Evolutionary conservation across 352 stramenopile species (phyloP).

Genomic region (Phytophthora sp.): DNA sequence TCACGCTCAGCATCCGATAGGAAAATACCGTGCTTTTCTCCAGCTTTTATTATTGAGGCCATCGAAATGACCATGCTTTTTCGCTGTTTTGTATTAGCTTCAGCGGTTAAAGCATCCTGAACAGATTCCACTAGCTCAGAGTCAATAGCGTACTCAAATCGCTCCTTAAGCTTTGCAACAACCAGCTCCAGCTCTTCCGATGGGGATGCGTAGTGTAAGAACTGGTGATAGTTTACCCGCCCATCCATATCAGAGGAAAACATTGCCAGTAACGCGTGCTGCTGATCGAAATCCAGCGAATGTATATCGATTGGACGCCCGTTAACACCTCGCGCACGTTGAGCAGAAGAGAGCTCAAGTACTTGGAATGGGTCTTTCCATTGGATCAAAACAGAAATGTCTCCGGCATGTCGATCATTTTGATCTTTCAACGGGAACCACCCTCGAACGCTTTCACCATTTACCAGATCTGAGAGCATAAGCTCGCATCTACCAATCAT

Average conservation of each 20-base stretch:
- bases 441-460: constrained; percentile 71
- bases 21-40: constrained; percentile 44
- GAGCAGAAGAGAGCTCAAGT: constrained; percentile 49
- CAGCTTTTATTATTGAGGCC: constrained; percentile 1
- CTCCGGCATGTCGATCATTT: constrained; percentile 58
- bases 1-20: constrained; percentile 40
- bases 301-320: constrained; percentile 47
- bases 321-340: constrained; percentile 34
- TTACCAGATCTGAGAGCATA: constrained; percentile 65
- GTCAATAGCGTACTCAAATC: constrained; percentile 66
- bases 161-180: constrained; percentile 65
- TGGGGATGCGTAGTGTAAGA: constrained; percentile 60
- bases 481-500: constrained; percentile 81
- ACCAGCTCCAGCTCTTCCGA: constrained; percentile 63
- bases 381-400: constrained; percentile 75
- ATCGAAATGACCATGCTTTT: constrained; percentile 26
- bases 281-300: constrained; percentile 72
- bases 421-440: constrained; percentile 77
- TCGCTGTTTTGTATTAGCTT: constrained; percentile 1
- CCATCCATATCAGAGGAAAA: constrained; percentile 70
- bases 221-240: constrained; percentile 75
- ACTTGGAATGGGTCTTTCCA: constrained; percentile 84
- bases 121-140: constrained; percentile 45
- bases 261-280: constrained; percentile 64
- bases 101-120: constrained; percentile 42